These are phyloP conservation scores for Penicillium antarcticum DNA, from an alignment of 495 filamentous ascomycete genomes.

Conservation along the genomic window DNA sequence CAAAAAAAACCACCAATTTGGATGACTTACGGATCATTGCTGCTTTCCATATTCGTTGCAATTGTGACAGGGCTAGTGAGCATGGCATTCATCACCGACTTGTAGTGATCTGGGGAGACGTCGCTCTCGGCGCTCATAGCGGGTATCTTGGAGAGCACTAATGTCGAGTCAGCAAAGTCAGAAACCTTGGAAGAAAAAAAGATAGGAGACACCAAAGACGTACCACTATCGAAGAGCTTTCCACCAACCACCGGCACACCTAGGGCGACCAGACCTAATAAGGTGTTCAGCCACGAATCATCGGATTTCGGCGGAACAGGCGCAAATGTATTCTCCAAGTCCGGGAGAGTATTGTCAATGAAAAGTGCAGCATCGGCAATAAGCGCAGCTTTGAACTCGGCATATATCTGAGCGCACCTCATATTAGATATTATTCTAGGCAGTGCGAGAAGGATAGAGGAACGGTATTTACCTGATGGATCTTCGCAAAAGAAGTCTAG, in stretches of 20 bases:
- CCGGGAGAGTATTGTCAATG: conserved; percentile 4
- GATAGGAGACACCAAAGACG: not conserved
- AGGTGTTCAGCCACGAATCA: conserved; percentile 20
- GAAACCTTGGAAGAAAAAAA: not conserved
- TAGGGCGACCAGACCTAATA: conserved; percentile 22
- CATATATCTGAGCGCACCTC: conserved; percentile 3
- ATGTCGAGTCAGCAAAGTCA: not conserved
- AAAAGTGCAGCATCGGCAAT: not conserved
- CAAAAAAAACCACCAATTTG: not conserved
- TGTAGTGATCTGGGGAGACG: not conserved
- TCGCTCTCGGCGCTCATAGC: not conserved
- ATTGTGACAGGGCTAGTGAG: not conserved
- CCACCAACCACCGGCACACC: conserved; percentile 16
- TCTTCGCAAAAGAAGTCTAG: conserved; percentile 26
- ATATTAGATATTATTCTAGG: not conserved
- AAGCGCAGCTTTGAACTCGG: conserved; percentile 2
- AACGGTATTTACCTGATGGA: conserved; percentile 6
- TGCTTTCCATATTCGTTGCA: not conserved
- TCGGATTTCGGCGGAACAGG: conserved; percentile 22
- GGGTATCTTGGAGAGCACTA: not conserved
- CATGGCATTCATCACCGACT: not conserved
- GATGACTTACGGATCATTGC: not conserved
- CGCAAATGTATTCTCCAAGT: conserved; percentile 29
- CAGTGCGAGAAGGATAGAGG: not conserved
- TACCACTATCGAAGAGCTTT: conserved; percentile 17